phyloP scores from a whole-genome alignment of 768 basidiomycete genomes.

The Peribolospora kevripleyi region DNA sequence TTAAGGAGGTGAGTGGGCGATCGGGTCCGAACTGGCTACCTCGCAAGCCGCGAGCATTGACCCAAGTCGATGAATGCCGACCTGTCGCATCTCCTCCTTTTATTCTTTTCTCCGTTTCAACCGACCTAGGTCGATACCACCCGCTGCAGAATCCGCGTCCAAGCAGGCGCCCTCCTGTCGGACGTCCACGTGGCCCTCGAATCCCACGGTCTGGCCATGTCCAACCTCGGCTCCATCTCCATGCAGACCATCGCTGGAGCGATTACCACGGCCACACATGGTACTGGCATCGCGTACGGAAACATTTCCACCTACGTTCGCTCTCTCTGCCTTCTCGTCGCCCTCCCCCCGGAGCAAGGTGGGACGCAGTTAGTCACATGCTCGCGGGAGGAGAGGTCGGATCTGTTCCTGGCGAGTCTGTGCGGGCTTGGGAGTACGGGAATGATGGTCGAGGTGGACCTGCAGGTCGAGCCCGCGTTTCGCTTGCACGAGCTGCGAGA shows the following conservation, averaged over 20 bases:
- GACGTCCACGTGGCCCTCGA: constrained; percentile 24
- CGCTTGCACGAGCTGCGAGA: constrained; percentile 48
- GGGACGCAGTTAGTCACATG: constrained; percentile 38
- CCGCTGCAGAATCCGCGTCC: constrained; percentile 39
- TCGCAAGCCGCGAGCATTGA: constrained; percentile 3
- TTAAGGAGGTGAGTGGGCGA: constrained; percentile 42
- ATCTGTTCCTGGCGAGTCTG: constrained; percentile 68
- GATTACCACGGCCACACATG: constrained; percentile 85
- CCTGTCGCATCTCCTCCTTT: background rate
- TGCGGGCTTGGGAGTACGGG: constrained; percentile 84
- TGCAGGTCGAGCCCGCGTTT: constrained; percentile 62
- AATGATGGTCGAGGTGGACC: constrained; percentile 48
- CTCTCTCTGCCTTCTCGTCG: constrained; percentile 47
- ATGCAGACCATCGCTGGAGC: constrained; percentile 85
- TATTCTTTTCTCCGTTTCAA: background rate
- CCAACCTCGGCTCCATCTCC: constrained; percentile 82
- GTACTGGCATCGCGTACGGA: constrained; percentile 52
- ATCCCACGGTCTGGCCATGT: constrained; percentile 50
- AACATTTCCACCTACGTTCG: constrained; percentile 62
- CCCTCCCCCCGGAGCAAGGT: constrained; percentile 23
- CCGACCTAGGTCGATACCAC: constrained; percentile 39
- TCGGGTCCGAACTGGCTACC: background rate
- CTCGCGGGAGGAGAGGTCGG: constrained; percentile 32
- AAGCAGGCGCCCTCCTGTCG: constrained; percentile 36
- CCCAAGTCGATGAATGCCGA: background rate